Percentiles rank a stretch among this genome's conserved stretches.
Evolutionary conservation across 768 basidiomycete genomes (phyloP).

Genomic region (Russula earlei): DNA sequence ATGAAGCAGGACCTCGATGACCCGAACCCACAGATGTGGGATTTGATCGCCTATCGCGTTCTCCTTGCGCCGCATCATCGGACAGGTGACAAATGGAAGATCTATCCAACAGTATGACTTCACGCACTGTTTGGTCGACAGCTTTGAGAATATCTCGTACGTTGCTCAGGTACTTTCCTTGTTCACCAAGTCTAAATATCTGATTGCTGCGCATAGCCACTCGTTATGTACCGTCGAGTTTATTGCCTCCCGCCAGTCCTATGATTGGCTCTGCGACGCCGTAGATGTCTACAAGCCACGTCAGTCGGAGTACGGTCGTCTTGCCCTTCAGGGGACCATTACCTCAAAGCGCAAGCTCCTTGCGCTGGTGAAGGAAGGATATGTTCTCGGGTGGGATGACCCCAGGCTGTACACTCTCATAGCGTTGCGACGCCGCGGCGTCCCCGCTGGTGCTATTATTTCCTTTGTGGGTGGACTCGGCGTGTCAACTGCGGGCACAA

Average conservation of each 20-base stretch:
- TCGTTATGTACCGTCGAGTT: slow-evolving; percentile 96
- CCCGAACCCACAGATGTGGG: slow-evolving; percentile 99
- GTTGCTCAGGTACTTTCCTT: slow-evolving; percentile 28
- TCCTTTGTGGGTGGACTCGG: slow-evolving; percentile 92
- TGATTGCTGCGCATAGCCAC: slow-evolving; percentile 46
- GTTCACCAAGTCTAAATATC: neutral
- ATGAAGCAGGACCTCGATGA: slow-evolving; percentile 96
- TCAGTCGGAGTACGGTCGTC: slow-evolving; percentile 93
- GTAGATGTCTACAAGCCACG: slow-evolving; percentile 95
- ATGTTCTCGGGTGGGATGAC: slow-evolving; percentile 94
- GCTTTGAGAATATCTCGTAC: slow-evolving; percentile 97
- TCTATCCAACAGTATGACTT: slow-evolving; percentile 99
- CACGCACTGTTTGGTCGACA: slow-evolving; percentile 96
- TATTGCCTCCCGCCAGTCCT: slow-evolving; percentile 89
- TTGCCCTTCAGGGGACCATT: slow-evolving; percentile 89
- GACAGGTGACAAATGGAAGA: slow-evolving; percentile 87
- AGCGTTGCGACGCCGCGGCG: slow-evolving; percentile 86
- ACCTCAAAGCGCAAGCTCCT: slow-evolving; percentile 95
- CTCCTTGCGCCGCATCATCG: slow-evolving; percentile 87
- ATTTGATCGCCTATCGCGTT: slow-evolving; percentile 92
- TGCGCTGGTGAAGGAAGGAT: slow-evolving; percentile 72
- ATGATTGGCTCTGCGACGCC: slow-evolving; percentile 98
- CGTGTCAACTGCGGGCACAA: slow-evolving; percentile 76
- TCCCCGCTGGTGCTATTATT: slow-evolving; percentile 93
- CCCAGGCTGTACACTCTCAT: slow-evolving; percentile 95